Base-by-base conservation (phyloP, 371 early-diverging fungal genomes). In the Mucor lusitanicus region DNA sequence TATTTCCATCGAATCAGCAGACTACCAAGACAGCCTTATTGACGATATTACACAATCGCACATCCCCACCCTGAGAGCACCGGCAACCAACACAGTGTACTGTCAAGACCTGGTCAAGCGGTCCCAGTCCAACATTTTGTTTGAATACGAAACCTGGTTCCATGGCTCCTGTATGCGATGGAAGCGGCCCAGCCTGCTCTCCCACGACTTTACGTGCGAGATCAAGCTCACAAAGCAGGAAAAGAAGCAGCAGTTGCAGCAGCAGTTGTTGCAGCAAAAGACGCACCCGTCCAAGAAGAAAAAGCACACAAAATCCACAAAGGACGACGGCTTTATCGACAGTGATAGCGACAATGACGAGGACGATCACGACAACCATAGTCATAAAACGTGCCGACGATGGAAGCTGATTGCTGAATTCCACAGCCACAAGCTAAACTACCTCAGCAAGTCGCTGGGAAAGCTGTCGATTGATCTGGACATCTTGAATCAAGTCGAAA, bases 121-220 rank as follows among this genome's bases (percentile, higher is more conserved):
- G 15, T 72, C 79, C 1, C 74, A 69, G 23, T 73, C 77, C 25
- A 73, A 74, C 30, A 40, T 83, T 8, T 50, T 80, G 21, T 83
- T 83, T 67, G 69, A 75, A 17, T 83, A 83, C 21, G 73, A 78
- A 46, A 73, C 77, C 0, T 60, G 65, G 40, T 80, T 72, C 40
- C 68, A 75, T 23, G 73, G 72, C 2, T 72, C 69, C 11, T 59
- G 67, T 17, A 62, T 83, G 25, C 76, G 78, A 1, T 83, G 83
- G 83, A 72, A 68, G 56, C 64, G 81, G 15, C 76, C 79, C 0
- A 77, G 79, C 56, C 25, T 83, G 17, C 53, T 83, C 6, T 80
- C 83, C 0, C 77, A 79, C 48, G 79, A 83, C 30, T 75, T 83
- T 68, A 67, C 70, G 3, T 79, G 81, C 40, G 76, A 79, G 53